Base-by-base conservation (phyloP, 768 basidiomycete genomes). In the Suillus bovinus region DNA sequence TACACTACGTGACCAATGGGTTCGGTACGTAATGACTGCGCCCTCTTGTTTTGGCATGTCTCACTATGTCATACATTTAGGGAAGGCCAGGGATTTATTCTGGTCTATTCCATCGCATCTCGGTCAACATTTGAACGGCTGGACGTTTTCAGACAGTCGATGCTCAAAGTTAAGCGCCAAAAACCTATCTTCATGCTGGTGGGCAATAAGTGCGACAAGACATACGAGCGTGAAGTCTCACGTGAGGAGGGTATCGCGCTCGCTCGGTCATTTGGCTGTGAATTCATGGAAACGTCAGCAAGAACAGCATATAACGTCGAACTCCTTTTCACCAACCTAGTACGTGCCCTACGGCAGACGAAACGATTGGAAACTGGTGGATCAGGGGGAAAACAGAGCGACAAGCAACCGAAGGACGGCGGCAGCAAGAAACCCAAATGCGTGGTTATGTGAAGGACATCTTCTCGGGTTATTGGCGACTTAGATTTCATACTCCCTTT, bases 101-200 rank as follows among this genome's bases (percentile, higher is more conserved):
- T 98, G 53, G 95, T 97, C 62, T 98, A 97, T 78, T 96, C 94
- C 47, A 96, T 98, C 74, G 91, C 93, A 61, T 95, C 94, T n/a
- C 86, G 93, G 72, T 86, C 89, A 63, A 94, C 93, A 22, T 98
- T 95, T 66, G 90, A 95, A 69, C 89, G 93, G 5, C 86, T 96
- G 63, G 91, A 94, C 70, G 86, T 90, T 68, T 94, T 95, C 78
- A 87, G 93, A 61, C 90, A 94, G 74, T 91, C 93, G 22, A 93
- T 96, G 85, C 78, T 88, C 71, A 88, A 91, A 65, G 93, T 95
- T 56, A 94, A 96, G 77, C 84, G 94, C 69, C 83, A 86, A 70
- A 86, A 88, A 69, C 90, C 94, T 61, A 86, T 91, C 66, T 93
- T 96, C 76, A 91, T 96, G 85, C 86, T 98, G 63, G 93, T 98